These are phyloP conservation scores for Paulownia fortunei DNA, from an alignment of 257 asterid genomes.

Conservation along the genomic window DNA sequence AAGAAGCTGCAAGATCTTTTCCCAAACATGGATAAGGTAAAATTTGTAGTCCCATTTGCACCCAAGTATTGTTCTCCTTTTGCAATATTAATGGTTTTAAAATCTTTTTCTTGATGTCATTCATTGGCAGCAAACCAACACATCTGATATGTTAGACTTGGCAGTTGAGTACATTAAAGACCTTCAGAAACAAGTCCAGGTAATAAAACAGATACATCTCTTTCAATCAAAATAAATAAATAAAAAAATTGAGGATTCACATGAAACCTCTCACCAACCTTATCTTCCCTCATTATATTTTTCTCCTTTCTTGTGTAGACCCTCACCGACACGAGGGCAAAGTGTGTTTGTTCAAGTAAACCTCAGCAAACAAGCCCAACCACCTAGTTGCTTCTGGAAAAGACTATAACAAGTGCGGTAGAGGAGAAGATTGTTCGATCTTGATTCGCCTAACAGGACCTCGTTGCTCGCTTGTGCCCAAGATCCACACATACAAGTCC, in stretches of 20 bases:
- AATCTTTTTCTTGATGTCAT: neutral
- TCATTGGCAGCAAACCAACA: constrained; percentile 62
- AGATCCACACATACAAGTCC: neutral
- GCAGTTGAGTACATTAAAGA: constrained; percentile 68
- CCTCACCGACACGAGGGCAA: constrained; percentile 43
- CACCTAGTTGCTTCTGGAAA: constrained; percentile 18
- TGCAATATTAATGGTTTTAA: neutral
- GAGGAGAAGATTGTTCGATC: neutral
- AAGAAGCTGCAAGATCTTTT: constrained; percentile 93
- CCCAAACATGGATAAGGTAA: constrained; percentile 92
- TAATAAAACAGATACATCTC: constrained; percentile 31
- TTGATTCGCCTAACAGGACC: neutral
- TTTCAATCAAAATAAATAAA: constrained; percentile 5
- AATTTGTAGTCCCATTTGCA: neutral
- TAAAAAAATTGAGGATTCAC: constrained; percentile 11
- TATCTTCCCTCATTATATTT: constrained; percentile 26
- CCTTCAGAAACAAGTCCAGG: constrained; percentile 63
- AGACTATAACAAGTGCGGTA: neutral
- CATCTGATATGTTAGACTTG: constrained; percentile 67
- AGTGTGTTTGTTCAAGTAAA: constrained; percentile 51
- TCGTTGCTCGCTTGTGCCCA: neutral
- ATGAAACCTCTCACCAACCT: constrained; percentile 27
- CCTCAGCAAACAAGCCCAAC: constrained; percentile 26
- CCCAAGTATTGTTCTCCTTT: neutral
- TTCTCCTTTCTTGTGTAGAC: constrained; percentile 36